Percentiles rank a stretch among this genome's conserved stretches.
Evolutionary conservation across 306 rosid species (phyloP).

Genomic region (cucumber (Cucumis sativus)): Cucumber_9930_V3 NC_026659.2:23799001-23799500

Average conservation of each 20-base stretch:
- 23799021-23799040: not conserved
- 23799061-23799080: not conserved
- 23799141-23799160: not conserved
- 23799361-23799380: not conserved
- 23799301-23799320: not conserved
- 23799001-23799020: conserved; percentile 6
- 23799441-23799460: conserved; percentile 83
- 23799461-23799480: conserved; percentile 96
- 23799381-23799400: not conserved
- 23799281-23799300: not conserved
- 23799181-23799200: not conserved
- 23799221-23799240: not conserved
- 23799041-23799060: not conserved
- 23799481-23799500: conserved; percentile 99
- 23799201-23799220: not conserved
- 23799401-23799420: not conserved
- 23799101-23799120: not conserved
- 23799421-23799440: conserved; percentile 99
- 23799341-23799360: not conserved
- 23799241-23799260: no score
- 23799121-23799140: not conserved
- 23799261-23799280: no score
- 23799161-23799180: not conserved
- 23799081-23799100: not conserved
- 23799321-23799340: not conserved